A percentile compares a stretch with the other conserved stretches of the same genome.
Evolutionary conservation across 805 yeast genomes (phyloP).

Genomic region (Grigorovia jiainica): DNA sequence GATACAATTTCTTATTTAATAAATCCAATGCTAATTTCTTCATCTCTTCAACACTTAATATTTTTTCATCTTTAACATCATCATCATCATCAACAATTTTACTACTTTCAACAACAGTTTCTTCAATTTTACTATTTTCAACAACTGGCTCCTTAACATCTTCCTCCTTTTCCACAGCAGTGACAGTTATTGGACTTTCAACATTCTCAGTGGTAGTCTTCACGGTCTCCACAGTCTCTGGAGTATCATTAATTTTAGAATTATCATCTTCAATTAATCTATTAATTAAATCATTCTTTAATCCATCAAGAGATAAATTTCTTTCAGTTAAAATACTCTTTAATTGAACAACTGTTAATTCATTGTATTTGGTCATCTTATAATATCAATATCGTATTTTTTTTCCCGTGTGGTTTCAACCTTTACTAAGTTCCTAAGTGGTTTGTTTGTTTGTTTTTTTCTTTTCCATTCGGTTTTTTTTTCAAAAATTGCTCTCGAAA

Average conservation of each 20-base stretch:
- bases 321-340: constrained; percentile 64
- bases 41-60: constrained; percentile 58
- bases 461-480: no score
- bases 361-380: constrained; percentile 45
- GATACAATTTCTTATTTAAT: constrained; percentile 52
- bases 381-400: no score
- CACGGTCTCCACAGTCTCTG: neutral
- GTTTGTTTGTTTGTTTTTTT: no score
- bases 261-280: constrained; percentile 32
- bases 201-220: neutral
- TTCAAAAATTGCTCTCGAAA: no score
- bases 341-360: constrained; percentile 75
- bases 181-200: neutral
- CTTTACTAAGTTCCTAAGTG: neutral
- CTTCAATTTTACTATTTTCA: constrained; percentile 4
- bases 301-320: constrained; percentile 63
- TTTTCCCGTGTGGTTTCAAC: no score
- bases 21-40: constrained; percentile 59
- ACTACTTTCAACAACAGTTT: neutral
- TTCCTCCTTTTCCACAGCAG: neutral
- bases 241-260: neutral
- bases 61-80: constrained; percentile 13
- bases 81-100: constrained; percentile 2
- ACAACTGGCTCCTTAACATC: neutral
- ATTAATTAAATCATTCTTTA: constrained; percentile 66